Evolutionary conservation across 2,329 filamentous ascomycete genomes (phyloP), one percentile per base, ranked within the genome.

Genomic region (Beauveria bassiana): DNA sequence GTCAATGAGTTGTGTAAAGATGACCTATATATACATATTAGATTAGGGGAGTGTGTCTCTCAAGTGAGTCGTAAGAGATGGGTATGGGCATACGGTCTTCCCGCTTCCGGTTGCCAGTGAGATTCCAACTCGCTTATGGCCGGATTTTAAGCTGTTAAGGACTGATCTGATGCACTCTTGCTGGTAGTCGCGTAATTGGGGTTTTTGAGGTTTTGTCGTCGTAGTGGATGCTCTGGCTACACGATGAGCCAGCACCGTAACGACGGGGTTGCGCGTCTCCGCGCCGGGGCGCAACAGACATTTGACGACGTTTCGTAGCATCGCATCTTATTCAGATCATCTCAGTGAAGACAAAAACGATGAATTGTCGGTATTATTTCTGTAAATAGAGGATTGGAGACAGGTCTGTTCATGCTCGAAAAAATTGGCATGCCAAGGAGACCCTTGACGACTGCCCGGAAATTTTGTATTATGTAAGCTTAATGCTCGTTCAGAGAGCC

Each of bases 1-100:
- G 68, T 90, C 86, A 64, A 99, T 96, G 51, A 99, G 82, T 71
- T 96, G 92, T 14, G 93, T 98, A 77, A 99, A 99, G 68, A 99
- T 93, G 70, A 99, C 87, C 89, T 91, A 66, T 26, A 18, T 24
- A 43, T 8, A 7, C 12, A 24, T 20, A 28, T n/a, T 8, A 47
- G 55, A 63, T 50, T 54, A 59, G 18, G 58, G 34, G 55, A 5
- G 20, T 26, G 14, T 5, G 8, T 16, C 5, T 45, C 63, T 38
- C 14, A 38, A 14, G 14, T 38, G 34, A 38, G 45, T 20, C 24
- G 70, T 64, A 65, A 61, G 22, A 61, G n/a, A 50, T 20, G 26
- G 4, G 8, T 24, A 24, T 6, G 38, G 38, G 68, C 81, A 64
- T 74, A 90, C 91, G 8, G 92, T 97, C 73, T 97, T 97, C 6